Evolutionary conservation across 2,329 filamentous ascomycete species (phyloP).

Genomic region (Ambrosiella beaveri): DNA sequence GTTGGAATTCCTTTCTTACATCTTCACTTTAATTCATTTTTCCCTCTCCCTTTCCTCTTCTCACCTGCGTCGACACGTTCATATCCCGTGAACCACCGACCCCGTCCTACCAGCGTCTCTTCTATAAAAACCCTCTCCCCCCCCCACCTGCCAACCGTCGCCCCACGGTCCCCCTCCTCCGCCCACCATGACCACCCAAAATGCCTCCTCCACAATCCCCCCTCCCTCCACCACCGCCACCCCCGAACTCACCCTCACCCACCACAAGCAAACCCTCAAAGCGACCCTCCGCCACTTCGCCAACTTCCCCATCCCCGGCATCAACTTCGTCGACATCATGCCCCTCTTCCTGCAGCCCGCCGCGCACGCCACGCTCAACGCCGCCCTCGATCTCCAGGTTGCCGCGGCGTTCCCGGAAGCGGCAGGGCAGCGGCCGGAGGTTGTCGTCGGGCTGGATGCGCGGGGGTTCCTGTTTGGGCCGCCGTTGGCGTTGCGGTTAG

Average conservation of each 20-base stretch:
- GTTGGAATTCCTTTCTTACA: too few species aligned
- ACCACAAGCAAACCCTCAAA: slow-evolving; percentile 44
- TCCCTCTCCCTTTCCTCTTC: too few species aligned
- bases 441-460: slow-evolving; percentile 84
- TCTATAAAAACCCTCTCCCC: not conserved
- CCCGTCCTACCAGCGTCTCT: not conserved
- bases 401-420: slow-evolving; percentile 38
- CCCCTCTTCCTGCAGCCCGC: slow-evolving; percentile 71
- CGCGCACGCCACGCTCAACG: slow-evolving; percentile 60
- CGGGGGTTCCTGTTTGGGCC: slow-evolving; percentile 93
- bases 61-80: too few species aligned
- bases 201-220: slow-evolving; percentile 40
- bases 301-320: slow-evolving; percentile 82
- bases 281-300: slow-evolving; percentile 65
- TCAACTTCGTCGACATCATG: slow-evolving; percentile 96
- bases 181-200: slow-evolving; percentile 23
- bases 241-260: slow-evolving; percentile 49
- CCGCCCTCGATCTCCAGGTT: slow-evolving; percentile 72
- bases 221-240: slow-evolving; percentile 38
- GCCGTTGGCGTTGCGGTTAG: slow-evolving; percentile 64
- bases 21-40: too few species aligned
- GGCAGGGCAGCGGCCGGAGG: slow-evolving; percentile 45
- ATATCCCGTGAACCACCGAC: too few species aligned
- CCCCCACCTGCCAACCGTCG: not conserved
- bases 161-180: not conserved